Conservation (phyloP, 2,329 filamentous ascomycete species). For the Bretziella fagacearum region DNA sequence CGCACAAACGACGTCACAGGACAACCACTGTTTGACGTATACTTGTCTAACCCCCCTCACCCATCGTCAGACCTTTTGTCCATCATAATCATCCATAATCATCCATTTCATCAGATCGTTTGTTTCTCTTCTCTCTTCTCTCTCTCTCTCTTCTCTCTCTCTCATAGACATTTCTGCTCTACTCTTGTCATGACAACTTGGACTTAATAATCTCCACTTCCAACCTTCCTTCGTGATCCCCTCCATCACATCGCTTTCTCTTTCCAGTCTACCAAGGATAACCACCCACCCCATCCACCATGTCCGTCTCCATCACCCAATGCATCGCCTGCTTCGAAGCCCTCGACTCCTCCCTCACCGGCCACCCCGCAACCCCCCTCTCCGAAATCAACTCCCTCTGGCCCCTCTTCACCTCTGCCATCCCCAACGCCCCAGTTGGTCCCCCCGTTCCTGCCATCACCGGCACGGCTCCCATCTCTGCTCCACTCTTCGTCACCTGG, state of each 20-base stretch:
- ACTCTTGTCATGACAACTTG: too few species aligned
- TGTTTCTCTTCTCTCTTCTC: not conserved
- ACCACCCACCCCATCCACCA: not conserved
- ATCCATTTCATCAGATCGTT: not conserved
- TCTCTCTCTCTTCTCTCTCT: too few species aligned
- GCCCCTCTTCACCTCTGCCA: conserved; percentile 23
- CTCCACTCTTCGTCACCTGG: conserved; percentile 22
- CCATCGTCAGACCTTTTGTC: not conserved
- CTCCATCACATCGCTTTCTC: too few species aligned
- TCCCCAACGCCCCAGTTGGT: conserved; percentile 13
- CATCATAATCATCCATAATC: not conserved
- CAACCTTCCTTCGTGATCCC: not conserved
- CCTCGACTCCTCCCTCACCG: conserved; percentile 58
- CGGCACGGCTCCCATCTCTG: conserved; percentile 18
- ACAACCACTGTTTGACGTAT: not conserved
- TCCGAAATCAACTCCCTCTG: conserved; percentile 52
- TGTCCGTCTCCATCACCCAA: conserved; percentile 44
- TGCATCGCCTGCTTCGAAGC: conserved; percentile 89
- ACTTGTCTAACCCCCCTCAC: not conserved
- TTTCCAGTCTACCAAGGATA: not conserved
- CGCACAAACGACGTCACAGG: not conserved
- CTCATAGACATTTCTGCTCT: too few species aligned
- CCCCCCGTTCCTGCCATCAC: conserved; percentile 17
- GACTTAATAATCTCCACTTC: not conserved
- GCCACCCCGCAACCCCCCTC: conserved; percentile 50